Conservation (phyloP, 202 grass and related monocot genomes). For the Panicum hallii region DNA sequence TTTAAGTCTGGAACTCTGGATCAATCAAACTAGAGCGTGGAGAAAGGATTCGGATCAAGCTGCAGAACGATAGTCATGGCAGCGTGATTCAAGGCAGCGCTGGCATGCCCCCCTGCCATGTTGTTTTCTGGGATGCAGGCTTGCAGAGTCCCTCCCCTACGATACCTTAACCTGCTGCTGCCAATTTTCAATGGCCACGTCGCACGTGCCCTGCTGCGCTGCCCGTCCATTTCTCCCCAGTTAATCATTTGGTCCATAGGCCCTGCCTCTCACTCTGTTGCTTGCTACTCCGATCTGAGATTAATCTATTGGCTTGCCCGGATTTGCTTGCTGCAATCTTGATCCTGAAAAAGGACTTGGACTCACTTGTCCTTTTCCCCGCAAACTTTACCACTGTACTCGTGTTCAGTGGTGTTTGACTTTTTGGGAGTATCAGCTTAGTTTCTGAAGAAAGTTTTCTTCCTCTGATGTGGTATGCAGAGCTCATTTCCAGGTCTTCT, state of each 20-base stretch:
- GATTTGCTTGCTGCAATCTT: not conserved
- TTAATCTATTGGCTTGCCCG: not conserved
- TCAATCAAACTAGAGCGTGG: not conserved
- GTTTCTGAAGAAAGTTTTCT: not conserved
- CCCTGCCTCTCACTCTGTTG: not conserved
- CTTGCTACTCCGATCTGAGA: not conserved
- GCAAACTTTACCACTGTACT: not conserved
- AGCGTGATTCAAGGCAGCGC: constrained; percentile 18
- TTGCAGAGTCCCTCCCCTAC: not conserved
- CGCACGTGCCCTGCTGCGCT: constrained; percentile 5
- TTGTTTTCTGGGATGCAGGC: constrained; percentile 10
- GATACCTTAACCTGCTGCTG: constrained; percentile 19
- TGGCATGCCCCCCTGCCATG: constrained; percentile 15
- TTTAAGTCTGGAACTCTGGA: no score
- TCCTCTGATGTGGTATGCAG: not conserved
- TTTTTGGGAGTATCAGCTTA: not conserved
- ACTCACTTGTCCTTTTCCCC: constrained; percentile 2
- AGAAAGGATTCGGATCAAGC: not conserved
- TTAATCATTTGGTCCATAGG: not conserved
- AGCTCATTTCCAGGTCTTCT: not conserved
- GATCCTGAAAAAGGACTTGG: not conserved
- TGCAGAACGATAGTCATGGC: constrained; percentile 1
- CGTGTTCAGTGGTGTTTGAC: not conserved
- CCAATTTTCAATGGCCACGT: constrained; percentile 24
- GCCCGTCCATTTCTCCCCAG: not conserved